Percentiles rank a stretch among this genome's conserved stretches.
Conservation (phyloP, 352 stramenopile species). For the Phytophthora colocasiae region DNA sequence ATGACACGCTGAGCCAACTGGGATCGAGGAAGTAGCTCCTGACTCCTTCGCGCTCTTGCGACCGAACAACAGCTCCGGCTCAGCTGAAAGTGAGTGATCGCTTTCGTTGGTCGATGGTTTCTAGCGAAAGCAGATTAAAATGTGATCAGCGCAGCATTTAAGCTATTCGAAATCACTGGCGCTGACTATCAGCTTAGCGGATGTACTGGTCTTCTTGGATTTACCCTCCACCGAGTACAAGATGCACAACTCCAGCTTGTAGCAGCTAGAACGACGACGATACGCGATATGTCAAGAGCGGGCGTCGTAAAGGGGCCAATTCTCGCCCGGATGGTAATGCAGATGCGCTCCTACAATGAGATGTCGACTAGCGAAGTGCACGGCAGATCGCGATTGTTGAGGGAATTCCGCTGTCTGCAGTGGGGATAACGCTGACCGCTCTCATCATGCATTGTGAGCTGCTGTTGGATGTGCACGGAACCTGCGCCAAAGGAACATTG, state of each 20-base stretch:
- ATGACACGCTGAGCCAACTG: slow-evolving; percentile 5
- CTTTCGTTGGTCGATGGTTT: slow-evolving; percentile 4
- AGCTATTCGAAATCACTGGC: background rate
- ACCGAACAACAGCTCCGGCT: slow-evolving; percentile 5
- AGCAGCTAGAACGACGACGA: background rate
- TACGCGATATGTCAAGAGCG: slow-evolving; percentile 14
- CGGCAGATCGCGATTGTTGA: slow-evolving; percentile 19
- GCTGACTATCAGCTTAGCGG: too few relatives aligned
- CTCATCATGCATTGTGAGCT: slow-evolving; percentile 6
- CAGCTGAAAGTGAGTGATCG: background rate
- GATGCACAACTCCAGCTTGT: background rate
- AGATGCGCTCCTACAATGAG: slow-evolving; percentile 9
- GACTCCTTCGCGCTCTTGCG: slow-evolving; percentile 25
- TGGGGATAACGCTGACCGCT: slow-evolving; percentile 5
- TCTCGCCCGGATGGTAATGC: slow-evolving; percentile 19
- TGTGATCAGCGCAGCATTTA: background rate
- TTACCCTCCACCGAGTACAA: background rate
- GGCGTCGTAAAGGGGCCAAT: background rate
- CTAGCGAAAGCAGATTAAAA: slow-evolving; percentile 18
- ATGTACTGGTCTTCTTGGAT: too few relatives aligned
- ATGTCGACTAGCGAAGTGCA: slow-evolving; percentile 7
- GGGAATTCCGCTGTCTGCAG: slow-evolving; percentile 22
- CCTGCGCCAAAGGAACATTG: background rate
- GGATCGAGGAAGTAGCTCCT: slow-evolving; percentile 2
- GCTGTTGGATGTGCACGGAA: slow-evolving; percentile 10